phyloP scores from a whole-genome alignment of 768 basidiomycete genomes.

The Cystofilobasidium capitatum region DNA sequence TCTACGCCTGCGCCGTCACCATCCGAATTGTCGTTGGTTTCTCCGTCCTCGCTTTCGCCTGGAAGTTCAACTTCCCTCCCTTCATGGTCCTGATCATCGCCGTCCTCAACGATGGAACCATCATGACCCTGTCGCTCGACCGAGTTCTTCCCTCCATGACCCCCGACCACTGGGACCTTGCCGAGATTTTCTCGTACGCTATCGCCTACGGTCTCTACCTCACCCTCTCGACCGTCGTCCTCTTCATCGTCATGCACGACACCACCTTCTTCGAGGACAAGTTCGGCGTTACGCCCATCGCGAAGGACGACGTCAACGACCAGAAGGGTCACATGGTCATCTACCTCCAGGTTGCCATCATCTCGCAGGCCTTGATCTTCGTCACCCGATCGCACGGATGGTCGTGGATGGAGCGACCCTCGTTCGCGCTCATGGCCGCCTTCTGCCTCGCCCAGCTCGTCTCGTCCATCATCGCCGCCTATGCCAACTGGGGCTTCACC shows the following conservation, averaged over 20 bases:
- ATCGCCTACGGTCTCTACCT: slow-evolving; percentile 92
- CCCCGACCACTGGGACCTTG: slow-evolving; percentile 90
- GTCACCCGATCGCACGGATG: slow-evolving; percentile 86
- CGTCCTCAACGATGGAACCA: slow-evolving; percentile 92
- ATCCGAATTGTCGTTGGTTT: slow-evolving; percentile 99
- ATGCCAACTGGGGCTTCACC: slow-evolving; percentile 91
- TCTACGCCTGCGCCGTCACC: slow-evolving; percentile 52
- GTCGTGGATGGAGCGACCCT: slow-evolving; percentile 96
- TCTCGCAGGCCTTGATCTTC: slow-evolving; percentile 96
- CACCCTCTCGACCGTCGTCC: slow-evolving; percentile 65
- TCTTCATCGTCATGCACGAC: slow-evolving; percentile 74
- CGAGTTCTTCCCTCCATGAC: slow-evolving; percentile 86
- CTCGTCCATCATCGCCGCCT: slow-evolving; percentile 90
- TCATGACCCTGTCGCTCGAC: slow-evolving; percentile 90
- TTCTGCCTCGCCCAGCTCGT: slow-evolving; percentile 90
- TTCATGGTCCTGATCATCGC: slow-evolving; percentile 99
- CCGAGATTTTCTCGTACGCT: slow-evolving; percentile 92
- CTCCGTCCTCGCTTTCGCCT: slow-evolving; percentile 86
- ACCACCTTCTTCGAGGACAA: slow-evolving; percentile 81
- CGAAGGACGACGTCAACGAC: slow-evolving; percentile 47
- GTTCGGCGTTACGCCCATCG: slow-evolving; percentile 59
- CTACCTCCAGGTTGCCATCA: slow-evolving; percentile 68
- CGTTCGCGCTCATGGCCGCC: slow-evolving; percentile 73
- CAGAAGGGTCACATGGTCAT: slow-evolving; percentile 40
- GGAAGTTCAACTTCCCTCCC: slow-evolving; percentile 97